Conservation (phyloP, 129 eudicot genomes). For the Chrysanthemum seticuspe region DNA sequence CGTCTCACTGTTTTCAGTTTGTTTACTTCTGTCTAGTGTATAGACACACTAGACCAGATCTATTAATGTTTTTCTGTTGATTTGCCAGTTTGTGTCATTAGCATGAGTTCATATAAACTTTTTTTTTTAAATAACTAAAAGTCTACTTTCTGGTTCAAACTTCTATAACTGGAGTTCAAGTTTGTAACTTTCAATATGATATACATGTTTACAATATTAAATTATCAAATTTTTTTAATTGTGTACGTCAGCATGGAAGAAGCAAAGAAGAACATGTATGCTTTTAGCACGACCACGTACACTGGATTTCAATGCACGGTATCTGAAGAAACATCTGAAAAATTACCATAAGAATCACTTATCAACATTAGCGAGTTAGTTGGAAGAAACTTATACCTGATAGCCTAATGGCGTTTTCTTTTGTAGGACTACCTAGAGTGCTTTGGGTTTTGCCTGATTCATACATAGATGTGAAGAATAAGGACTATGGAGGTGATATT, state of each 20-base stretch:
- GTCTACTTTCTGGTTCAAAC: background rate
- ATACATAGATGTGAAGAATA: conserved; percentile 94
- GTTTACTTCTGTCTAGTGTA: background rate
- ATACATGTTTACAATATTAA: background rate
- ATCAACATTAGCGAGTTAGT: background rate
- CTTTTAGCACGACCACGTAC: conserved; percentile 95
- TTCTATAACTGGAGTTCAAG: background rate
- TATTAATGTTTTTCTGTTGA: background rate
- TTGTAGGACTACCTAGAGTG: conserved; percentile 97
- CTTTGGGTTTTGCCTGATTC: conserved; percentile 98
- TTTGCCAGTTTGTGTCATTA: background rate
- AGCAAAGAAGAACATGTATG: conserved; percentile 97
- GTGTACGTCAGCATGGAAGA: conserved; percentile 72
- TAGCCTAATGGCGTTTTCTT: conserved; percentile 7
- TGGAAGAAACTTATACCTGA: background rate
- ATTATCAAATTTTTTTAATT: background rate
- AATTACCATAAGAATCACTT: conserved; percentile 16
- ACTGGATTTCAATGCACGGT: conserved; percentile 96
- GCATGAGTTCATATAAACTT: background rate
- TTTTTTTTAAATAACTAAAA: background rate
- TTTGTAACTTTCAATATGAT: background rate
- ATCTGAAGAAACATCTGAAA: conserved; percentile 94
- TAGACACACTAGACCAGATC: background rate
- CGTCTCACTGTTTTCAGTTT: background rate
- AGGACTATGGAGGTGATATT: conserved; percentile 89